phyloP scores from a whole-genome alignment of 1,139 yeast genomes.

The Hyphopichia wangnamkhiaoensis region DNA sequence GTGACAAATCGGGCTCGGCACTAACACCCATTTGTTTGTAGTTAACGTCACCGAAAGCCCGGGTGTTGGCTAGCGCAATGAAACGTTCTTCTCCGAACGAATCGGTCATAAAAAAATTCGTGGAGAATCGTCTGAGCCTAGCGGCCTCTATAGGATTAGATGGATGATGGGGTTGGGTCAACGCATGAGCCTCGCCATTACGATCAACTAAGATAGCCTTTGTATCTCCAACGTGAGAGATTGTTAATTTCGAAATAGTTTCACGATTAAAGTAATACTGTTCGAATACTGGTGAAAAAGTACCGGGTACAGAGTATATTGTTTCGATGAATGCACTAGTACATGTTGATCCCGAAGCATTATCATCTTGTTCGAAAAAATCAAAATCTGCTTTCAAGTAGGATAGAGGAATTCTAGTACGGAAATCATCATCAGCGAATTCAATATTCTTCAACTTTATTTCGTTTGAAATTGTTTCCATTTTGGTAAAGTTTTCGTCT shows the following conservation, averaged over 20 bases:
- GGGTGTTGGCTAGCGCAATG: slow-evolving; percentile 82
- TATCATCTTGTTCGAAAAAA: slow-evolving; percentile 34
- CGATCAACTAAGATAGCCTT: slow-evolving; percentile 79
- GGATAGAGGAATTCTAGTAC: slow-evolving; percentile 60
- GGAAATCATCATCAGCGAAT: slow-evolving; percentile 49
- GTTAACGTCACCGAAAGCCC: slow-evolving; percentile 86
- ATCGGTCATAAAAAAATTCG: slow-evolving; percentile 78
- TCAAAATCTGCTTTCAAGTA: slow-evolving; percentile 62
- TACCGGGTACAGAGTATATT: slow-evolving; percentile 34
- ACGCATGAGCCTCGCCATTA: slow-evolving; percentile 73
- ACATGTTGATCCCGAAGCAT: slow-evolving; percentile 75
- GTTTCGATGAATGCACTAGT: slow-evolving; percentile 75
- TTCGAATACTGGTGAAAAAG: slow-evolving; percentile 31
- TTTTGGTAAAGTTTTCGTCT: slow-evolving; percentile 42
- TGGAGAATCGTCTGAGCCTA: slow-evolving; percentile 68
- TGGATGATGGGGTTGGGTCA: slow-evolving; percentile 86
- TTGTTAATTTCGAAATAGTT: slow-evolving; percentile 68
- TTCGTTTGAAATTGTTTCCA: slow-evolving; percentile 32
- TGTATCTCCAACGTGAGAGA: slow-evolving; percentile 96
- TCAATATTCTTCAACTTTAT: slow-evolving; percentile 17
- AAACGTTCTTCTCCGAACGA: slow-evolving; percentile 93
- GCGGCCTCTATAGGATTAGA: slow-evolving; percentile 76
- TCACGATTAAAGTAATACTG: slow-evolving; percentile 69
- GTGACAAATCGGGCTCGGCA: slow-evolving; percentile 87
- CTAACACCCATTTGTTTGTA: slow-evolving; percentile 84